Conservation (phyloP, 2,329 filamentous ascomycete species). For the Apiospora kogelbergensis region DNA sequence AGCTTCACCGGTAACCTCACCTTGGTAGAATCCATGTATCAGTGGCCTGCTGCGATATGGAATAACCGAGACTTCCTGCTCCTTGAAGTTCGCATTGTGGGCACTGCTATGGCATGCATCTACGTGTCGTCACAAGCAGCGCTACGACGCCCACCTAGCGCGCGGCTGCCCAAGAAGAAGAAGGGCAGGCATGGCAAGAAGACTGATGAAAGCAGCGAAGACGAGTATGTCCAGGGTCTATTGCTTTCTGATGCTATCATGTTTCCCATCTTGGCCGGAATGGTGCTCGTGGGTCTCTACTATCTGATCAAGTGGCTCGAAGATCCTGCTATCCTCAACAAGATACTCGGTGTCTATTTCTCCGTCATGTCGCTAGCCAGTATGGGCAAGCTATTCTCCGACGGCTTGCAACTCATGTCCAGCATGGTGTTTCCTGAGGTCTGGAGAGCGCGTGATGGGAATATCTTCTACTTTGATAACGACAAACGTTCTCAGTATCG, state of each 20-base stretch:
- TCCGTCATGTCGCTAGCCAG: constrained; percentile 77
- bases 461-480: constrained; percentile 46
- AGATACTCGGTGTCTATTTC: constrained; percentile 81
- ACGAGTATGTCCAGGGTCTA: constrained; percentile 60
- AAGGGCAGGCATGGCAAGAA: constrained; percentile 36
- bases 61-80: constrained; percentile 40
- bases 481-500: constrained; percentile 38
- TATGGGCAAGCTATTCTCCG: constrained; percentile 71
- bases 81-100: constrained; percentile 48
- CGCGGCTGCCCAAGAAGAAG: constrained; percentile 57
- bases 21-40: constrained; percentile 28
- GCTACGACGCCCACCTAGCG: constrained; percentile 78
- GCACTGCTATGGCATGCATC: constrained; percentile 78
- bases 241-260: constrained; percentile 78
- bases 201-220: constrained; percentile 43
- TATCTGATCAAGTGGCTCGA: constrained; percentile 86
- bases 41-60: constrained; percentile 27
- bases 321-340: constrained; percentile 79
- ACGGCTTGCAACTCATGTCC: constrained; percentile 62
- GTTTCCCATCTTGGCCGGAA: constrained; percentile 76
- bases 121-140: constrained; percentile 84
- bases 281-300: constrained; percentile 74
- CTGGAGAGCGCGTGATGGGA: constrained; percentile 53
- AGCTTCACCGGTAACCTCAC: constrained; percentile 22
- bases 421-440: constrained; percentile 72